These are phyloP conservation scores for Botrytis deweyae DNA, from an alignment of 2,329 filamentous ascomycete genomes.

Conservation along the genomic window DNA sequence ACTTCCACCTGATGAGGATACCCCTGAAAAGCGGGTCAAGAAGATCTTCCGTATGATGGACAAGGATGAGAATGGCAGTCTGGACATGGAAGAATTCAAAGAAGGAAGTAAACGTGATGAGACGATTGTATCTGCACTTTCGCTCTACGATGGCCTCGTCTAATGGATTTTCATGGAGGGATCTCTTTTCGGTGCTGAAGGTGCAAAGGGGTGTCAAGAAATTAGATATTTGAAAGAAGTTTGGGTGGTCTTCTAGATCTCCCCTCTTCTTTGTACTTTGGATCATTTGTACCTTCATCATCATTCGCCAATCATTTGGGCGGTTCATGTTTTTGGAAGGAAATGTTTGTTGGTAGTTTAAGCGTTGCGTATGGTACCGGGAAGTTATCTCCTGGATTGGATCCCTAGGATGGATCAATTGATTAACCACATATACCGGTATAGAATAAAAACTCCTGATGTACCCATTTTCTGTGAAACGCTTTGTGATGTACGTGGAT, in stretches of 20 bases:
- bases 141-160: constrained; percentile 93
- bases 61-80: constrained; percentile 96
- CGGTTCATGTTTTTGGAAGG: constrained; percentile 15
- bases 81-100: constrained; percentile 98
- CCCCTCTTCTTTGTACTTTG: constrained; percentile 15
- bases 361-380: constrained; percentile 18
- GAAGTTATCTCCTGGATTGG: constrained; percentile 17
- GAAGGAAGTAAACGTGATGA: constrained; percentile 98
- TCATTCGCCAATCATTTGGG: constrained; percentile 15
- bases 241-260: background rate
- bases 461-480: background rate
- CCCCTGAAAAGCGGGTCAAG: constrained; percentile 92
- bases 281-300: constrained; percentile 16
- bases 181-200: constrained; percentile 16
- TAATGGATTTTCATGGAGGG: constrained; percentile 43
- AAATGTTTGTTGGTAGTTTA: constrained; percentile 20
- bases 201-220: background rate
- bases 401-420: constrained; percentile 20
- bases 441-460: constrained; percentile 10
- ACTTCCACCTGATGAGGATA: constrained; percentile 96
- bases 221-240: constrained; percentile 19
- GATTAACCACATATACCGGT: constrained; percentile 10
- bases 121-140: constrained; percentile 96
- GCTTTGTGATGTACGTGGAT: background rate
- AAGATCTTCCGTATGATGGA: constrained; percentile 99